Evolutionary conservation across 176 grass and related monocot species (phyloP).

Genomic region (Lolium multiflorum): DNA sequence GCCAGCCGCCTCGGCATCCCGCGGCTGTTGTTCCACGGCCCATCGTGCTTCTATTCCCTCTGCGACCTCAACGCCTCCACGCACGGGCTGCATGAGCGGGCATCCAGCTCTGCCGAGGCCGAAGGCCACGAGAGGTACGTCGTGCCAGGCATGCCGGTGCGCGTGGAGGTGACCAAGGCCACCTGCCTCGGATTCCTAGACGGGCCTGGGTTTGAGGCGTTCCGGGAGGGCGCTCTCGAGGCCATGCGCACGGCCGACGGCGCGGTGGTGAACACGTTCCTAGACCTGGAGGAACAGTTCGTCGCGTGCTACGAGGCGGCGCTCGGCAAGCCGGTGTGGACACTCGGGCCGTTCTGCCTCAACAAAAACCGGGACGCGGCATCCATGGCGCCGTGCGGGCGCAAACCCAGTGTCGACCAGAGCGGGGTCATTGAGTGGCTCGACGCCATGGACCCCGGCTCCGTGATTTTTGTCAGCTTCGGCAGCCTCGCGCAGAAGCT

Average conservation of each 20-base stretch:
- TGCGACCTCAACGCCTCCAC: constrained; percentile 24
- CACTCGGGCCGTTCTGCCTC: too few species aligned
- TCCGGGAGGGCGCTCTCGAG: background rate
- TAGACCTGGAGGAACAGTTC: too few species aligned
- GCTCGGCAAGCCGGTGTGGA: too few species aligned
- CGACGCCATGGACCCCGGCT: constrained; percentile 7
- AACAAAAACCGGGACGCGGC: constrained; percentile 20
- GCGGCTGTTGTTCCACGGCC: constrained; percentile 54
- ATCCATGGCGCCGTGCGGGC: constrained; percentile 35
- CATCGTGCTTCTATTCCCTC: constrained; percentile 49
- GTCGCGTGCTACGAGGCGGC: too few species aligned
- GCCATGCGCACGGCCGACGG: too few species aligned
- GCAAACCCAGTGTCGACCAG: constrained; percentile 10
- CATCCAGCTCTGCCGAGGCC: too few species aligned
- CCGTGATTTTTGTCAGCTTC: too few species aligned
- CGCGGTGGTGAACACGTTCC: too few species aligned
- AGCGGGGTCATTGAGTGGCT: constrained; percentile 50
- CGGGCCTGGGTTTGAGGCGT: background rate
- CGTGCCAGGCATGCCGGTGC: constrained; percentile 50
- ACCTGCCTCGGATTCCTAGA: constrained; percentile 33
- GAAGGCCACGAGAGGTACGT: constrained; percentile 21
- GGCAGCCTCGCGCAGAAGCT: too few species aligned
- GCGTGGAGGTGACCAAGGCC: constrained; percentile 39
- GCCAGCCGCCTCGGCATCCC: constrained; percentile 40
- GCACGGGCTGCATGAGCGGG: constrained; percentile 31